Evolutionary conservation across 164 flowering plant species (phyloP).

Genomic region (Dillenia turbinata): DNA sequence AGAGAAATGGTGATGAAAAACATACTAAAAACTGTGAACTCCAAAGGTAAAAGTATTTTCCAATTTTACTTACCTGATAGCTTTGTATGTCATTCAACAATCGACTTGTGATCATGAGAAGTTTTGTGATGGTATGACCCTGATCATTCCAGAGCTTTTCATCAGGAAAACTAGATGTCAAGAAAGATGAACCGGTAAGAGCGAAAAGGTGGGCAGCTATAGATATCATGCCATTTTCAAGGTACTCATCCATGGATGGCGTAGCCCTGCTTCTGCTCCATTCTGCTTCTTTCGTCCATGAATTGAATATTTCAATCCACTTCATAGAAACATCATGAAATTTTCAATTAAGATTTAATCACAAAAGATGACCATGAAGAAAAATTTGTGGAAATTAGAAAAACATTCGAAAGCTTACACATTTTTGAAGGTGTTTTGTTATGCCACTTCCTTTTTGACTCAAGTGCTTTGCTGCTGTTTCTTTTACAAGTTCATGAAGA

Average conservation of each 20-base stretch:
- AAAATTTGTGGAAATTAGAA: not conserved
- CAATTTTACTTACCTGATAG: constrained; percentile 23
- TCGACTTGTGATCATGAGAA: constrained; percentile 33
- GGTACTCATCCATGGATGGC: constrained; percentile 32
- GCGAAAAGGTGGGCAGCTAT: constrained; percentile 22
- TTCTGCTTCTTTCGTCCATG: constrained; percentile 37
- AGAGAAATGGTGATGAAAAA: not conserved
- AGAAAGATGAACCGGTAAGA: constrained; percentile 22
- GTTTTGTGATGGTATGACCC: constrained; percentile 19
- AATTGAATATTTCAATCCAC: constrained; percentile 33
- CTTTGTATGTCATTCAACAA: constrained; percentile 38
- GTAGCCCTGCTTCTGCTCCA: constrained; percentile 25
- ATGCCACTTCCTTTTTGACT: constrained; percentile 17
- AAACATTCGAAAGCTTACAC: constrained; percentile 11
- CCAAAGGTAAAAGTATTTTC: not conserved
- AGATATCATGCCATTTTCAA: constrained; percentile 29
- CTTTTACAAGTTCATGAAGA: constrained; percentile 28
- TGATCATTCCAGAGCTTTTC: constrained; percentile 5
- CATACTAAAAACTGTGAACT: not conserved
- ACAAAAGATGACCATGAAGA: too few species aligned
- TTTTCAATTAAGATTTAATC: not conserved
- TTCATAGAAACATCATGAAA: not conserved
- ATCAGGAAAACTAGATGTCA: constrained; percentile 6
- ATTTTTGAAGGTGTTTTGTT: constrained; percentile 11
- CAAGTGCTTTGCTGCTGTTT: constrained; percentile 11